These are phyloP conservation scores for Penicillium malachiteum DNA, from an alignment of 495 filamentous ascomycete genomes.

Conservation along the genomic window DNA sequence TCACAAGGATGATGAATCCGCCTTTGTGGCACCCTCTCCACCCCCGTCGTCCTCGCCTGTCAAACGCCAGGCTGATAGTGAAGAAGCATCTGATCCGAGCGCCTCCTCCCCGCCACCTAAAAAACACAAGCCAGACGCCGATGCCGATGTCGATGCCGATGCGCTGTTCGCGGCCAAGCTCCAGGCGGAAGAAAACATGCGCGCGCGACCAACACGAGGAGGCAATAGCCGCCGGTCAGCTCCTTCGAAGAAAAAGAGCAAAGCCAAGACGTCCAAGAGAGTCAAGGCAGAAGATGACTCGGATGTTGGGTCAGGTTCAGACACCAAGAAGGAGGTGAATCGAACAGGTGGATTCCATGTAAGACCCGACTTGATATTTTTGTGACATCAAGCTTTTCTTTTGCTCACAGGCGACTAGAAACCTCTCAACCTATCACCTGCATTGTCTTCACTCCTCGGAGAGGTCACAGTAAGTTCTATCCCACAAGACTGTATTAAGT, in stretches of 20 bases:
- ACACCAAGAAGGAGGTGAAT: slow-evolving; percentile 63
- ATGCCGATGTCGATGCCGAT: slow-evolving; percentile 68
- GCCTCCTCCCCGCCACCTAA: slow-evolving; percentile 49
- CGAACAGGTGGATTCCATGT: slow-evolving; percentile 68
- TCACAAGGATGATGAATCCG: slow-evolving; percentile 28
- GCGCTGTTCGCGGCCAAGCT: slow-evolving; percentile 81
- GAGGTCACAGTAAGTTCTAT: slow-evolving; percentile 54
- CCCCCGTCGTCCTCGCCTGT: slow-evolving; percentile 53
- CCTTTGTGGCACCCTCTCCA: slow-evolving; percentile 43
- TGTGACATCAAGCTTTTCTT: neutral
- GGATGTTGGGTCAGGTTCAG: slow-evolving; percentile 63
- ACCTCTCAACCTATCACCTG: slow-evolving; percentile 62
- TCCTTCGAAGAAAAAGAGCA: slow-evolving; percentile 63
- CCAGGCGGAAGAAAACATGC: slow-evolving; percentile 86
- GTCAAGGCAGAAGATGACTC: slow-evolving; percentile 78
- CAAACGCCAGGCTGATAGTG: slow-evolving; percentile 55
- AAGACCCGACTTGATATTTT: slow-evolving; percentile 4
- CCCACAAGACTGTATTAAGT: neutral
- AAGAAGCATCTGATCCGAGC: slow-evolving; percentile 47
- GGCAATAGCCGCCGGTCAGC: slow-evolving; percentile 55
- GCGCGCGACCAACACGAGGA: slow-evolving; percentile 70
- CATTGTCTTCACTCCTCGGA: slow-evolving; percentile 62
- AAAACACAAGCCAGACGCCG: slow-evolving; percentile 54
- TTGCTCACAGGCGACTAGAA: slow-evolving; percentile 46
- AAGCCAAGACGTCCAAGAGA: slow-evolving; percentile 72